phyloP scores from a whole-genome alignment of 1,284 basidiomycete genomes.

The Hymenochaete sp. region DNA sequence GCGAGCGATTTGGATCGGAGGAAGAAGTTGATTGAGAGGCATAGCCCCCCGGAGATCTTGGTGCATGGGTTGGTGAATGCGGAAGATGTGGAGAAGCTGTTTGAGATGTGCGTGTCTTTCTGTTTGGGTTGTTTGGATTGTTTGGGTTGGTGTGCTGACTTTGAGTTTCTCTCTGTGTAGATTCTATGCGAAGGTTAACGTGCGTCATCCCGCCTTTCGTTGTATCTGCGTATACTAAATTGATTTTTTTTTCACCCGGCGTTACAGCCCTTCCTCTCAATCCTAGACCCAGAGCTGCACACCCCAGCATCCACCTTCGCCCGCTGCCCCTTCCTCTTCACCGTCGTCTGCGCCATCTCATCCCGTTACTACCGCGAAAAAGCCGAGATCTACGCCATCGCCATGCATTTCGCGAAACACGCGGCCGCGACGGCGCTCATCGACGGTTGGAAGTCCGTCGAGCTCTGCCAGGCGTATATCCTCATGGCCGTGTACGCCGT shows the following conservation, averaged over 20 bases:
- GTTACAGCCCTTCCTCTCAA: constrained; percentile 59
- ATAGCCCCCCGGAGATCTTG: constrained; percentile 75
- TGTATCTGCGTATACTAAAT: constrained; percentile 11
- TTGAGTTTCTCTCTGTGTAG: constrained; percentile 28
- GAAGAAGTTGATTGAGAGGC: constrained; percentile 67
- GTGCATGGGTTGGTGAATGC: constrained; percentile 73
- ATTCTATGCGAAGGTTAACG: constrained; percentile 65
- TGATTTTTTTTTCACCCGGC: no score
- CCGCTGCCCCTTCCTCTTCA: constrained; percentile 75
- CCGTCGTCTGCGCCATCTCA: constrained; percentile 73
- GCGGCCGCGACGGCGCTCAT: constrained; percentile 71
- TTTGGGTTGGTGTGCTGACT: constrained; percentile 5
- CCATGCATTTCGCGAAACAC: constrained; percentile 81
- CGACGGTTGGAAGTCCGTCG: constrained; percentile 69
- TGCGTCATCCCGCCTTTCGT: constrained; percentile 34
- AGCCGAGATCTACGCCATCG: constrained; percentile 73
- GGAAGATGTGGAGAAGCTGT: constrained; percentile 74
- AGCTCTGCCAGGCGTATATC: constrained; percentile 54
- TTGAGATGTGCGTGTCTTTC: constrained; percentile 58
- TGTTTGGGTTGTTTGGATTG: constrained; percentile 3
- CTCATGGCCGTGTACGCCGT: constrained; percentile 73
- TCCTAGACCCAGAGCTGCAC: constrained; percentile 67
- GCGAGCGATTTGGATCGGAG: constrained; percentile 60
- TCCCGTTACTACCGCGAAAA: constrained; percentile 68
- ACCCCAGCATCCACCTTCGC: constrained; percentile 65